These are phyloP conservation scores for Aphanocladium album DNA, from an alignment of 2,329 filamentous ascomycete species.

Conservation along the genomic window DNA sequence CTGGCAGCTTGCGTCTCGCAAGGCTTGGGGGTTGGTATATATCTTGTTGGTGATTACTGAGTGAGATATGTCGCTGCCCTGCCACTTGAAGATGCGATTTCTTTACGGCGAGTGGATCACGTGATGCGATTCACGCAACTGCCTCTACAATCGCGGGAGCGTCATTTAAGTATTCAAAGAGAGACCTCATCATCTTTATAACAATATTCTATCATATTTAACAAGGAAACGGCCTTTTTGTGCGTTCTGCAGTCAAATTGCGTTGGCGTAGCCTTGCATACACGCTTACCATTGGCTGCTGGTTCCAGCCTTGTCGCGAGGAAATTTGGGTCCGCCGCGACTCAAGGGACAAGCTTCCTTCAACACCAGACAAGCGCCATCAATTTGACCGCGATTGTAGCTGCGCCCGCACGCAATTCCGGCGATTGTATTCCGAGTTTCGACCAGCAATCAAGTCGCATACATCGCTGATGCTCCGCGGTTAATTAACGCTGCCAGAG, in stretches of 20 bases:
- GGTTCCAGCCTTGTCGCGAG: slow-evolving; percentile 31
- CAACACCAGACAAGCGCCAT: slow-evolving; percentile 16
- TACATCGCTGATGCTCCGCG: neutral
- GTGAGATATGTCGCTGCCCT: neutral
- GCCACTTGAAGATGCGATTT: neutral
- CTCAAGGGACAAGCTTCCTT: slow-evolving; percentile 14
- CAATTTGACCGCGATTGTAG: slow-evolving; percentile 1
- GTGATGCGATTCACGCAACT: neutral
- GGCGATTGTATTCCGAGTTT: neutral
- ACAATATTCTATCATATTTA: neutral
- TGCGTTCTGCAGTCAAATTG: neutral
- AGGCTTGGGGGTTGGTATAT: neutral
- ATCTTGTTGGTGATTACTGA: neutral
- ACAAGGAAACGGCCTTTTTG: no score
- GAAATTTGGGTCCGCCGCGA: slow-evolving; percentile 28
- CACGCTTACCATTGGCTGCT: neutral
- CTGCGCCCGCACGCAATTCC: slow-evolving; percentile 5
- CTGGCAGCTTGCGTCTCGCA: neutral
- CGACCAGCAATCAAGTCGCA: neutral
- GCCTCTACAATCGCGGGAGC: no score
- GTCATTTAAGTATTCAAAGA: no score
- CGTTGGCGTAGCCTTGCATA: slow-evolving; percentile 20
- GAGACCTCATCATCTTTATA: no score
- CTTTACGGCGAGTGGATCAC: neutral
- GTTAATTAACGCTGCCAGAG: neutral